These are phyloP conservation scores for Murraya koenigii DNA, from an alignment of 345 rosid genomes.

Conservation along the genomic window DNA sequence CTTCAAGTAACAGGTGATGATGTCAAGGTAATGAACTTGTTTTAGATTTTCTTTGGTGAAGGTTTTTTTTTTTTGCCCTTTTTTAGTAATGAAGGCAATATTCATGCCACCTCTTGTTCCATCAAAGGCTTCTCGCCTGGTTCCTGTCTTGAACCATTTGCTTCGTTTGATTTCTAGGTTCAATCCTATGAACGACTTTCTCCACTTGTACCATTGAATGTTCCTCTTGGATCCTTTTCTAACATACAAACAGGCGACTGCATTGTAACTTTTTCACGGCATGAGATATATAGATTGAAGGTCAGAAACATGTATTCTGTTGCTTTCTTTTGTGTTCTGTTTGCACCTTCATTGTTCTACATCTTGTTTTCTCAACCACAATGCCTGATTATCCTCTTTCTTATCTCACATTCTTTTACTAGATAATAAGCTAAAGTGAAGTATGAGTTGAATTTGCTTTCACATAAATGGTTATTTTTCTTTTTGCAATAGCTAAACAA, in stretches of 20 bases:
- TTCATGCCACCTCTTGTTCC: background rate
- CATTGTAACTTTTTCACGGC: constrained; percentile 84
- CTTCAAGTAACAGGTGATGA: constrained; percentile 75
- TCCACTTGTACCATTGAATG: constrained; percentile 66
- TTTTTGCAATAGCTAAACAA: background rate
- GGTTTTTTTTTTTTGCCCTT: background rate
- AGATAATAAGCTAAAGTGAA: background rate
- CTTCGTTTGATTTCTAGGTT: constrained; percentile 42
- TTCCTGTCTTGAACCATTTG: background rate
- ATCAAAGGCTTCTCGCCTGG: background rate
- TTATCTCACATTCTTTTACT: background rate
- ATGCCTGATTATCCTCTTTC: background rate
- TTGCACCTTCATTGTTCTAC: constrained; percentile 6
- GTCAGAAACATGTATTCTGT: constrained; percentile 33
- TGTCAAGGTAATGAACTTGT: constrained; percentile 50
- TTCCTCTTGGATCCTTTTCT: constrained; percentile 59
- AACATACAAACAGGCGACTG: constrained; percentile 77
- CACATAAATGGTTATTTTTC: background rate
- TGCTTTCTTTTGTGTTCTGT: constrained; percentile 1
- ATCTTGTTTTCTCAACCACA: background rate
- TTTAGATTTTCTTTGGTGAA: background rate
- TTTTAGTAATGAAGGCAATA: background rate
- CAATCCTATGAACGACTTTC: constrained; percentile 73
- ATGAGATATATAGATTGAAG: constrained; percentile 61
- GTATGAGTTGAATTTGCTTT: background rate